These are phyloP conservation scores for Saccharomycopsis sp. DNA, from an alignment of 805 yeast genomes.

Conservation along the genomic window DNA sequence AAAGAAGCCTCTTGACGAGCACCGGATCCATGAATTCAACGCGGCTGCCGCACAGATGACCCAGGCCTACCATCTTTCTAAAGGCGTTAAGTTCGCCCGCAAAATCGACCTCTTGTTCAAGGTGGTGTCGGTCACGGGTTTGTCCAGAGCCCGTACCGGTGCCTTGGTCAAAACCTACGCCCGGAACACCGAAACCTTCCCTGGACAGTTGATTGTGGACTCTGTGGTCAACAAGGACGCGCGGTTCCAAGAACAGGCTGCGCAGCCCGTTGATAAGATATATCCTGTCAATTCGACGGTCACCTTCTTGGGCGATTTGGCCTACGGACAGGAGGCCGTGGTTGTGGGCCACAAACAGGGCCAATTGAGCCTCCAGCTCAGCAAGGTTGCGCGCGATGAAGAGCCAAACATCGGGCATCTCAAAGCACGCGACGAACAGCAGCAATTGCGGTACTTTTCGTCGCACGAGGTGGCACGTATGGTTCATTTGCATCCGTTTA, in stretches of 20 bases:
- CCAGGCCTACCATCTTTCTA: slow-evolving; percentile 40
- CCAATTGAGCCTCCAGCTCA: slow-evolving; percentile 48
- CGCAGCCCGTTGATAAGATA: slow-evolving; percentile 74
- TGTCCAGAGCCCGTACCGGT: slow-evolving; percentile 60
- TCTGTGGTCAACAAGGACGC: slow-evolving; percentile 65
- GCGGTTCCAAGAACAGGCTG: slow-evolving; percentile 65
- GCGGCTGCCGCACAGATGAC: slow-evolving; percentile 35
- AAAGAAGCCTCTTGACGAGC: slow-evolving; percentile 31
- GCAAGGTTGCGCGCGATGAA: slow-evolving; percentile 36
- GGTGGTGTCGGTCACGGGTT: slow-evolving; percentile 73
- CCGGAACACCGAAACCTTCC: slow-evolving; percentile 47
- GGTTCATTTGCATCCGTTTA: slow-evolving; percentile 51
- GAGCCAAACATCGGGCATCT: slow-evolving; percentile 65
- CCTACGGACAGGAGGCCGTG: slow-evolving; percentile 75
- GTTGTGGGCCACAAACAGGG: slow-evolving; percentile 48
- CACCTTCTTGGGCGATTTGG: slow-evolving; percentile 77
- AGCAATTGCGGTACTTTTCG: slow-evolving; percentile 53
- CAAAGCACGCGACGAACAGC: slow-evolving; percentile 51
- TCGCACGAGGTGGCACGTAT: slow-evolving; percentile 57
- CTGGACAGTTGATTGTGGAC: slow-evolving; percentile 78
- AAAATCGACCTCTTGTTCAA: slow-evolving; percentile 52
- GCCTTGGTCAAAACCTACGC: slow-evolving; percentile 71
- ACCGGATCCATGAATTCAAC: slow-evolving; percentile 42
- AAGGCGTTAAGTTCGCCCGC: slow-evolving; percentile 54
- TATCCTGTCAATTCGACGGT: slow-evolving; percentile 69